Base-by-base conservation (phyloP, 2,329 filamentous ascomycete species). In the Claviceps sp. region DNA sequence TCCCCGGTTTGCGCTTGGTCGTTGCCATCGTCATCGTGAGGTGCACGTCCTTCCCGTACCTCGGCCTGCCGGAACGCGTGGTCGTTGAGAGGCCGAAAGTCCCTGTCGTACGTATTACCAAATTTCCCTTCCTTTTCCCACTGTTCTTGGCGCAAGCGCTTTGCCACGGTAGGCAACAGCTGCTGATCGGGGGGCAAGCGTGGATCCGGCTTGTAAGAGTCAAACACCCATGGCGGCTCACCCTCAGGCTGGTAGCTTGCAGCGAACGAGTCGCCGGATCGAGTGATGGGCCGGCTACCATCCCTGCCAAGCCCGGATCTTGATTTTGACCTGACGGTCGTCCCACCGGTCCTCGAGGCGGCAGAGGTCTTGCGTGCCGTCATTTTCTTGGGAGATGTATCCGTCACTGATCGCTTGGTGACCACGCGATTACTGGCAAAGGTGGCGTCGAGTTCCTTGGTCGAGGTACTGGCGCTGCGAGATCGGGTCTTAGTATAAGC, bases 161-260 rank as follows among this genome's bases (percentile, higher is more conserved):
- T 89, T 13, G 93, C 93, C 56, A 97, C 89, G 0, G 93, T 97
- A 1, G 93, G 93, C 11, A 98, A 80, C 50, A 98, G 82, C 64
- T 98, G 93, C 67, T 98, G 87, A 56, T 98, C 93, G 0, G 89
- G 93, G 5, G 93, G 93, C 38, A 98, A 74, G 55, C 89, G 84
- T 34, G 93, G 93, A 64, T 98, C 93, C 0, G 93, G 93, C 63
- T 94, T 95, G 68, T 96, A 98, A 69, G 95, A 89, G 22, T 86
- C 87, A 46, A 93, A 80, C 69, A 97, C 80, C 93, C 93, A 98
- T 50, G 93, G 93, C 10, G 93, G 89, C 51, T 97, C 91, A 19
- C 93, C 93, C 72, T 97, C 93, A 0, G 90, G 90, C 43, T 83
- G 80, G 63, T 88, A 80, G 75, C 66, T 62, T 66, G 60, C 64